phyloP scores from a whole-genome alignment of 1,139 yeast genomes.

The Candida mesenterica region DNA sequence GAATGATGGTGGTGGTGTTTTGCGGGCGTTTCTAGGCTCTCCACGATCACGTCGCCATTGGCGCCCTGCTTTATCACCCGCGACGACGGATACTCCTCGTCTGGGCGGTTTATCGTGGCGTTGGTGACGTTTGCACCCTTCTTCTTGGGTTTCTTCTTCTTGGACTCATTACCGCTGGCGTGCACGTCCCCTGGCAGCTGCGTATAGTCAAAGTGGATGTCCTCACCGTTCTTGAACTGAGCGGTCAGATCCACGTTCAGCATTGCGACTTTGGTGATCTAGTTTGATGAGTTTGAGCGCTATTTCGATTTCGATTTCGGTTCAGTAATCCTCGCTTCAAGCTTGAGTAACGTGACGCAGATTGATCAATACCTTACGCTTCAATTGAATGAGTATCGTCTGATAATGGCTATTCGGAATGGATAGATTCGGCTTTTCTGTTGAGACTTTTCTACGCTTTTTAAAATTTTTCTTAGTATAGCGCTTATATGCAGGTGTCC shows the following conservation, averaged over 20 bases:
- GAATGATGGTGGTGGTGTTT: conserved; percentile 13
- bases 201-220: conserved; percentile 58
- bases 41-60: conserved; percentile 72
- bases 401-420: no score
- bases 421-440: no score
- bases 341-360: no score
- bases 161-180: conserved; percentile 13
- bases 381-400: no score
- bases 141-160: conserved; percentile 21
- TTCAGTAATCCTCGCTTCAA: no score
- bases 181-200: conserved; percentile 8
- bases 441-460: no score
- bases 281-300: not conserved
- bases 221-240: conserved; percentile 46
- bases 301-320: no score
- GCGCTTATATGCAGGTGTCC: no score
- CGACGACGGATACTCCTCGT: conserved; percentile 68
- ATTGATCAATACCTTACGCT: no score
- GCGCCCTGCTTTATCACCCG: conserved; percentile 70
- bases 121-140: conserved; percentile 17
- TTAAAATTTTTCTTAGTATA: no score
- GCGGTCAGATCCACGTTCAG: not conserved
- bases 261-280: not conserved
- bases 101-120: conserved; percentile 54
- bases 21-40: conserved; percentile 37